Percentiles rank a stretch among this genome's conserved stretches.
Evolutionary conservation across 306 rosid species (phyloP).

Genomic region (Rosa chinensis): DNA sequence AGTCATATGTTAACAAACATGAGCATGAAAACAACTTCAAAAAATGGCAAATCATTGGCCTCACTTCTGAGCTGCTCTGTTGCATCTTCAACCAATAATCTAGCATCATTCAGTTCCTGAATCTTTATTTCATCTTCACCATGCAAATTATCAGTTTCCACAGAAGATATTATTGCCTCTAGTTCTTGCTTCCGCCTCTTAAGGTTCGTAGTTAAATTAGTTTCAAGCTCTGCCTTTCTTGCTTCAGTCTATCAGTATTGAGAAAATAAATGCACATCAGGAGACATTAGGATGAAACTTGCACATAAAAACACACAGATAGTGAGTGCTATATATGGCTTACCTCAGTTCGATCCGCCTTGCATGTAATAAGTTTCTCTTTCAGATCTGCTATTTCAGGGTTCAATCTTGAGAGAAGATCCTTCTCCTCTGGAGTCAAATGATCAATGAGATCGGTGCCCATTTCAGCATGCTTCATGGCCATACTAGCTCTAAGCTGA

Average conservation of each 20-base stretch:
- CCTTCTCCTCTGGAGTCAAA: conserved; percentile 82
- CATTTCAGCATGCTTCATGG: conserved; percentile 84
- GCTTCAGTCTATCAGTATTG: conserved; percentile 69
- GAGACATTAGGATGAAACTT: conserved; percentile 2
- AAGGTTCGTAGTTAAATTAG: conserved; percentile 93
- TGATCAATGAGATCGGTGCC: conserved; percentile 96
- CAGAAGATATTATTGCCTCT: conserved; percentile 73
- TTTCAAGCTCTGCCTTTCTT: conserved; percentile 91
- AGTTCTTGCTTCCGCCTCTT: conserved; percentile 91
- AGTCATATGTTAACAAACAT: conserved; percentile 30
- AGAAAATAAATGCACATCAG: conserved; percentile 16
- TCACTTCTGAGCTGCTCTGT: conserved; percentile 74
- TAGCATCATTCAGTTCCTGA: conserved; percentile 75
- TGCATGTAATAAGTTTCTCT: conserved; percentile 83
- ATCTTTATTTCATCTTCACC: conserved; percentile 65
- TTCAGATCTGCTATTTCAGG: conserved; percentile 86
- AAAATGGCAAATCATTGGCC: conserved; percentile 28
- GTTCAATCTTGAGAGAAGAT: conserved; percentile 75
- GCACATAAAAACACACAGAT: not conserved
- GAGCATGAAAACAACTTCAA: conserved; percentile 19
- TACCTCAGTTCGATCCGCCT: conserved; percentile 91
- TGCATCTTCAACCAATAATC: conserved; percentile 66
- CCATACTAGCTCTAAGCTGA: conserved; percentile 80
- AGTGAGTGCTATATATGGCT: conserved; percentile 26
- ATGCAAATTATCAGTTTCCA: conserved; percentile 54